phyloP scores from a whole-genome alignment of 1,284 basidiomycete species.

The Leccinum pachyderme region DNA sequence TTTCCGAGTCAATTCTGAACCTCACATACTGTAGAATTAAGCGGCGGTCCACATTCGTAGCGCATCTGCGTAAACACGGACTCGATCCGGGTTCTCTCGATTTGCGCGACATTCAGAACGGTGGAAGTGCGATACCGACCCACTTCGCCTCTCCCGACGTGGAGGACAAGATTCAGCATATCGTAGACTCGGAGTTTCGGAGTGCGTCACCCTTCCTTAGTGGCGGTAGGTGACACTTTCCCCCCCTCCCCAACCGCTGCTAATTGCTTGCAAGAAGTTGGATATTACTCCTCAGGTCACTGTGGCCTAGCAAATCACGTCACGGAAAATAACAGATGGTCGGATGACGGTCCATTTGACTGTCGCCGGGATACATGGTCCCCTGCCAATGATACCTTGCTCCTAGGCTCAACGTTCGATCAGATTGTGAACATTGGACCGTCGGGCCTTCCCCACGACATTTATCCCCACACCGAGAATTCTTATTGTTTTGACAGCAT shows the following conservation, averaged over 20 bases:
- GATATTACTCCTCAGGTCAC: neutral
- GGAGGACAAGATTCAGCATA: neutral
- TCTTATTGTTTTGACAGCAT: constrained; percentile 8
- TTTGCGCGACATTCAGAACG: constrained; percentile 13
- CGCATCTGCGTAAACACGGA: constrained; percentile 52
- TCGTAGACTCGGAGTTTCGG: constrained; percentile 5
- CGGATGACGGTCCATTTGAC: constrained; percentile 5
- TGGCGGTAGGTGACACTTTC: constrained; percentile 15
- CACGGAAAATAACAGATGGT: constrained; percentile 6
- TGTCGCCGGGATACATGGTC: constrained; percentile 7
- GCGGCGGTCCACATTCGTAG: constrained; percentile 53
- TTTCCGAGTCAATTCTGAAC: constrained; percentile 2
- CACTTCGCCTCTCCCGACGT: constrained; percentile 2
- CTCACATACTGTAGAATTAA: constrained; percentile 47
- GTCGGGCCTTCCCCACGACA: constrained; percentile 3
- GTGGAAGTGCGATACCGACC: neutral
- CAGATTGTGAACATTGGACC: constrained; percentile 3
- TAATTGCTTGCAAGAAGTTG: constrained; percentile 20
- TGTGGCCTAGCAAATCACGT: neutral
- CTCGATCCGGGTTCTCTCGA: constrained; percentile 31
- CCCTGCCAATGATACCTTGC: neutral
- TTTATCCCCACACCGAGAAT: constrained; percentile 4
- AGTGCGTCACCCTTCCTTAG: constrained; percentile 3
- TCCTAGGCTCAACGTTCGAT: constrained; percentile 4
- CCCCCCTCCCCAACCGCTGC: neutral